Evolutionary conservation across 192 early-diverging fungal genomes (phyloP), one percentile per base, ranked within the genome.

Genomic region (Backusella luteola): DNA sequence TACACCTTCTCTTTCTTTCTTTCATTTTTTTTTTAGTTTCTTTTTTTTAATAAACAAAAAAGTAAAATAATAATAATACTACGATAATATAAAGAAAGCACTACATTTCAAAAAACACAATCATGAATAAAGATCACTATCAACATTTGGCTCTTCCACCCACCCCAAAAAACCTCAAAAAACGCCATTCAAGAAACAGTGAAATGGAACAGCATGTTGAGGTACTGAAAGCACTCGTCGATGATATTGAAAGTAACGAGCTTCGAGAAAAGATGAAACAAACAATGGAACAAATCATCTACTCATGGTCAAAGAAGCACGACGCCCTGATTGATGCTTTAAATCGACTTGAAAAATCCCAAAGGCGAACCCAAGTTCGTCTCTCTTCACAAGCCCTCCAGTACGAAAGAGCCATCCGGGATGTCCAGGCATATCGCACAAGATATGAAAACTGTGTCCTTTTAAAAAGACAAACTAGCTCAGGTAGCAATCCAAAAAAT

Each of bases 381-480:
- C 34, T 74, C 3, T 38, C 29, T n/a, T 32, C 21, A 66, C 73
- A 74, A 35, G 34, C 26, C 7, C 41, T 49, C 1, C 73, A 32
- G 34, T 75, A 77, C 34, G 29, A 77, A 21, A 72, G 71, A 56
- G 66, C 76, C 23, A 19, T 77, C 5, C 69, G 76, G 0, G 70
- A 72, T 21, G 34, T 23, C 21, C 53, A 63, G 19, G 71, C 59
- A 9, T 77, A 77, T 38, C 34, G 36, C n/a, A 35, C 39, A 11
- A 36, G 59, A 56, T 71, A 72, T 42, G 76, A 77, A 67, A 41
- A 35, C 29, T 72, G 14, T 21, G 63, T 74, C 32, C 34, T 34
- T n/a, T n/a, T 39, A 39, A 63, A 63, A 26, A 26, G 56, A 63
- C 49, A 74, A 26, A 49, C 42, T 11, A 69, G 34, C 68, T 39